Base-by-base conservation (phyloP, 2,329 filamentous ascomycete species). In the Ophiostoma fasciatum region DNA sequence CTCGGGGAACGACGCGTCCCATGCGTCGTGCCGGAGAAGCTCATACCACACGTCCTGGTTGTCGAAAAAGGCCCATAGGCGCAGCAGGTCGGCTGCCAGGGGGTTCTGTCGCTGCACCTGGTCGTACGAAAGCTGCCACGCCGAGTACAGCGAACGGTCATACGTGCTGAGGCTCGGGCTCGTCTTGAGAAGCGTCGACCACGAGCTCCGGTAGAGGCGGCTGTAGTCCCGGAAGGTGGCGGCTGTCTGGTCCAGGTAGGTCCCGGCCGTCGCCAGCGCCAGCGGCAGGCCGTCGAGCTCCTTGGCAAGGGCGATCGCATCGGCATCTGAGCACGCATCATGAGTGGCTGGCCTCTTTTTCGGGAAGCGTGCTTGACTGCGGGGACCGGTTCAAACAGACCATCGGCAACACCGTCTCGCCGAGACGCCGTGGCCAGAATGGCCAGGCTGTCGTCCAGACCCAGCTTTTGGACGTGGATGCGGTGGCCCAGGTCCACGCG, bases 21-120 rank as follows among this genome's bases (percentile, higher is more conserved):
- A 44, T 30, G 11, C 13, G 23, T 13, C 5, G 4, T 42, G 34
- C 28, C 41, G 30, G 4, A 65, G 41, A n/a, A 66, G 49, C 36
- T 62, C 53, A 42, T 52, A 62, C 61, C 57, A 66, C 4, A 67
- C 42, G 42, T 63, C 59, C 12, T 56, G 48, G 41, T 59, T 58
- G 41, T 57, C 52, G 38, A 67, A 59, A 39, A 52, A 59, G n/a
- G 56, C 58, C 52, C 58, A 58, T 13, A 62, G 45, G n/a, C 49
- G 37, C 13, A 66, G 52, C 1, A 64, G 48, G 20, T 49, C 44
- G 19, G 57, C 56, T 29, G 48, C 26, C 5, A 12, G 37, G 13
- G 31, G 14, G 31, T 53, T 52, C 22, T 49, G 46, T 39, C 49
- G 44, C 42, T 57, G 34, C 22, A 66, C 50, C 15, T 57, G 45